Percentiles rank a stretch among this genome's conserved stretches.
phyloP scores from a whole-genome alignment of 805 yeast species.

The Metschnikowia amazonensis region DNA sequence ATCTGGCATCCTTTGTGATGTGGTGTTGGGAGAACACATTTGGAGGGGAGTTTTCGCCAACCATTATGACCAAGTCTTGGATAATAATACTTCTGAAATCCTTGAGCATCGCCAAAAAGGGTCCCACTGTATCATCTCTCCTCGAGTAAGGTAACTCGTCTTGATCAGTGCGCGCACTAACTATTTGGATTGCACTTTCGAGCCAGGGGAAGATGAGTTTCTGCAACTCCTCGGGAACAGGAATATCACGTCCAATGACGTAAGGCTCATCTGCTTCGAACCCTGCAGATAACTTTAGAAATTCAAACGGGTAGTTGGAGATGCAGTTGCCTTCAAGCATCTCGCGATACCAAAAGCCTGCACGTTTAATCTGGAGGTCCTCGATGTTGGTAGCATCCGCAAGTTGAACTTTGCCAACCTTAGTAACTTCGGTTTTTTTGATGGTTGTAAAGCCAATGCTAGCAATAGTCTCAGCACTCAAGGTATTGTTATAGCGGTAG shows the following conservation, averaged over 20 bases:
- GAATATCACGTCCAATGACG: neutral
- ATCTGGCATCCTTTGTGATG: neutral
- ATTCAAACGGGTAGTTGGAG: neutral
- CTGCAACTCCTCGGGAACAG: neutral
- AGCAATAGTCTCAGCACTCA: neutral
- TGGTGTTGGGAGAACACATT: neutral
- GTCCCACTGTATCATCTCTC: neutral
- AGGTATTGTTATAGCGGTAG: neutral
- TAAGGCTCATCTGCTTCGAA: neutral
- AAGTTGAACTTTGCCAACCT: neutral
- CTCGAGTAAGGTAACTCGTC: neutral
- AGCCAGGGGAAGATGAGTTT: neutral
- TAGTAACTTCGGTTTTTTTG: neutral
- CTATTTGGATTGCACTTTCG: neutral
- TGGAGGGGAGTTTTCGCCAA: neutral
- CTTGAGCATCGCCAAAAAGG: neutral
- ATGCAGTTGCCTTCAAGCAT: neutral
- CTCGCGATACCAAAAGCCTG: neutral
- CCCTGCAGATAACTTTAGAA: neutral
- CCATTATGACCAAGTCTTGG: slow-evolving; percentile 9
- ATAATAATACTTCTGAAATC: slow-evolving; percentile 2
- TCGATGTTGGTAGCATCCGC: neutral
- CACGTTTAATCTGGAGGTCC: neutral
- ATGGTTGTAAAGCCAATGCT: neutral
- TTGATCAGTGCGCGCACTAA: neutral